Base-by-base conservation (phyloP, 2,329 filamentous ascomycete genomes). In the Thelonectria blattea region DNA sequence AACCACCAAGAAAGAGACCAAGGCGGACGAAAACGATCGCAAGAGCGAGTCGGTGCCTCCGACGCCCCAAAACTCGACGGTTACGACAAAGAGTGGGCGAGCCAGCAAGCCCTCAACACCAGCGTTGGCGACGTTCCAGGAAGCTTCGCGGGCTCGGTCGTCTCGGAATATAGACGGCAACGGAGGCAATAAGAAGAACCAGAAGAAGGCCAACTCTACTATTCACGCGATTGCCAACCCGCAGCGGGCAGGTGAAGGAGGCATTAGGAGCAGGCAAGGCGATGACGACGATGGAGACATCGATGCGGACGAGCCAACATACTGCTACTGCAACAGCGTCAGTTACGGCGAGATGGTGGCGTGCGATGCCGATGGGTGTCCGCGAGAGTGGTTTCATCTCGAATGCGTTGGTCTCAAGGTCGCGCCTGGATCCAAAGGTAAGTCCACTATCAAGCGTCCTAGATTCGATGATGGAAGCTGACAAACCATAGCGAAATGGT, bases 281-380 rank as follows among this genome's bases (percentile, higher is more conserved):
- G 75, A 77, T 5, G 75, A 76, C 7, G 78, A 78, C 9, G 78
- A 77, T 14, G 88, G 87, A 12, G 86, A 87, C 8, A 87, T 90
- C 39, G 88, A 90, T 62, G 86, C 84, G 4, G 86, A 91, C 65
- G 91, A 93, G 72, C 89, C 88, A 39, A 82, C 87, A 14, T 93
- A 93, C 74, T 92, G 91, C 75, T 91, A 91, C 76, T 93, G 91
- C 74, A 90, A 92, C 68, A 85, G 88, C 49, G 88, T 92, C 56
- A 92, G 90, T 70, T 93, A 92, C 71, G 91, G 91, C 18, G 90
- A 92, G 76, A 93, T 93, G 91, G 90, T 93, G 45, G 91, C 89
- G 2, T 93, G 91, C 71, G 91, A 93, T 73, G 87, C 87, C 8
- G 85, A 89, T 60, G 85, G 86, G 50, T 93, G 91, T 76, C 83